Evolutionary conservation across 2,329 filamentous ascomycete genomes (phyloP), one percentile per base, ranked within the genome.

Genomic region (Colletotrichum sp.): DNA sequence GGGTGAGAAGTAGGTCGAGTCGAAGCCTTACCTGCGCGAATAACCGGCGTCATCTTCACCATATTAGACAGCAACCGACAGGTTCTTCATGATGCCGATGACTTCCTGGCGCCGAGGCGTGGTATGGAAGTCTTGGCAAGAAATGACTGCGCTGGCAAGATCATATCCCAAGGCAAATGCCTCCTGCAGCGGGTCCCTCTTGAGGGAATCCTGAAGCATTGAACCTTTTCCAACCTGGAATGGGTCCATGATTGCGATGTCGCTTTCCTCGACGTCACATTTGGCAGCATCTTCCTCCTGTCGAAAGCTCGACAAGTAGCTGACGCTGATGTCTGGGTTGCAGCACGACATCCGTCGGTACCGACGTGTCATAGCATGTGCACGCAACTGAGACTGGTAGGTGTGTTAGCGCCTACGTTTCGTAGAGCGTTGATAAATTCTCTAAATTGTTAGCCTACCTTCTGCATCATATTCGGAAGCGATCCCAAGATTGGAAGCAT

Each of bases 401-500:
- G 32, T 59, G 15, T 65, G 73, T 76, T 36, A 76, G 73, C 73
- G 57, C 72, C 73, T 76, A 69, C 73, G 24, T 55, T 49, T 30
- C 39, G 64, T 71, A 76, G 73, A 74, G 57, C 28, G 62, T 9
- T 10, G 49, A 10, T 68, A 6, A 63, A 21, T 1, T 52, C 3
- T 68, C 59, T 72, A 8, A 26, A 32, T 57, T 62, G 44, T 76
- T 24, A 68, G 72, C 73, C 57, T 55, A 76, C 73, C 70, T 72
- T 26, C 34, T 55, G 57, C 68, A 21, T 26, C 55, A 68, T 49
- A n/a, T n/a, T 57, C 26, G 30, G 24, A n/a, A 39, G 62, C 9
- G 24, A 16, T 55, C 26, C 39, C 28, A 26, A 64, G 24, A 16
- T 30, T 13, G 60, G n/a, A 32, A 24, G 32, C n/a, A 26, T 24